phyloP scores from a whole-genome alignment of 106 monocot species.

The Acorus gramineus region DNA sequence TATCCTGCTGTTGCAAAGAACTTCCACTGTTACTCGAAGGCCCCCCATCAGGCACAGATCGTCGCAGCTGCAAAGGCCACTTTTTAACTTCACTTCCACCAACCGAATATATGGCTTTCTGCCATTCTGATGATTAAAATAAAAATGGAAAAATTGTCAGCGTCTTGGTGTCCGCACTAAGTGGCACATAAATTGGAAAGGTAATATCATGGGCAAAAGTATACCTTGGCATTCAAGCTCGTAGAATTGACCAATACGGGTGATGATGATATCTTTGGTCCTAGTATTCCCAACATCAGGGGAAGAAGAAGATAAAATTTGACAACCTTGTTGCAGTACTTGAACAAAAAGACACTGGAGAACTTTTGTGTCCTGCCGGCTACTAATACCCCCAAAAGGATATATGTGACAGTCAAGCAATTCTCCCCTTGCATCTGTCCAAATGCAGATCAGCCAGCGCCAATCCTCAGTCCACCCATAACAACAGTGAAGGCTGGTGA shows the following conservation, averaged over 20 bases:
- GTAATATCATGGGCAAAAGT: background rate
- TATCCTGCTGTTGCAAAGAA: slow-evolving; percentile 66
- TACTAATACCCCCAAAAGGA: slow-evolving; percentile 93
- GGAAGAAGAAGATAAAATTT: slow-evolving; percentile 55
- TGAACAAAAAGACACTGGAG: slow-evolving; percentile 89
- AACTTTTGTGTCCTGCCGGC: slow-evolving; percentile 88
- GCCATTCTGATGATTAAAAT: slow-evolving; percentile 70
- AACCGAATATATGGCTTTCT: slow-evolving; percentile 85
- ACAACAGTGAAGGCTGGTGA: slow-evolving; percentile 82
- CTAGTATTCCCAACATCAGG: slow-evolving; percentile 30
- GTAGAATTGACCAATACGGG: slow-evolving; percentile 81
- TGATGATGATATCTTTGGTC: slow-evolving; percentile 67
- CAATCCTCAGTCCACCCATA: slow-evolving; percentile 99
- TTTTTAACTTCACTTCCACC: slow-evolving; percentile 92
- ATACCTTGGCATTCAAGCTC: slow-evolving; percentile 99
- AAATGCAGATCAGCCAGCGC: slow-evolving; percentile 91
- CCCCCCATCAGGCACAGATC: slow-evolving; percentile 44
- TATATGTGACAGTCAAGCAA: slow-evolving; percentile 77
- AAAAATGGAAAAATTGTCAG: background rate
- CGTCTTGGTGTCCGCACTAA: background rate
- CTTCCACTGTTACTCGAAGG: slow-evolving; percentile 35
- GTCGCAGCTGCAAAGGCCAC: slow-evolving; percentile 84
- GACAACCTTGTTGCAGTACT: slow-evolving; percentile 79
- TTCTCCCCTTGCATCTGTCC: slow-evolving; percentile 93
- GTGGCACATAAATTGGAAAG: background rate